Evolutionary conservation across 2,329 filamentous ascomycete genomes (phyloP).

Genomic region (Moelleriella libera): DNA sequence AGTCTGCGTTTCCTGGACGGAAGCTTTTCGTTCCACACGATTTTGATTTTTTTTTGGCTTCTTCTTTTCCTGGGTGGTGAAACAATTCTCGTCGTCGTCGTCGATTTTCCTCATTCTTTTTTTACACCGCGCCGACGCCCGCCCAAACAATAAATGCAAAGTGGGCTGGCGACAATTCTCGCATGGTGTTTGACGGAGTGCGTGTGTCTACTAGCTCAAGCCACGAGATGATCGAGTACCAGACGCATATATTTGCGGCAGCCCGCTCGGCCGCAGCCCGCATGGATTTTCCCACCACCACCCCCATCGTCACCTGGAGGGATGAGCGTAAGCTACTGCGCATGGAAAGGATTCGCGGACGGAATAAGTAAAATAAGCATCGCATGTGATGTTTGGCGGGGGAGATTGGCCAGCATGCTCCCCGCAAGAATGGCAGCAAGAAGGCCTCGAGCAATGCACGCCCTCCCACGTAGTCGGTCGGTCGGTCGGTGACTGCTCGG

Average conservation of each 20-base stretch:
- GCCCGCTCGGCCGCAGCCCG: not conserved
- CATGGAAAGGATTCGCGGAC: too few species aligned
- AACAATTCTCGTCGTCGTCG: not conserved
- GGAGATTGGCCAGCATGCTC: too few species aligned
- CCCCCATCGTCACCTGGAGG: not conserved
- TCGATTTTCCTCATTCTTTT: not conserved
- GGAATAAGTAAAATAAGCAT: not conserved
- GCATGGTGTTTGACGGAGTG: too few species aligned
- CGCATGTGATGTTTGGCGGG: not conserved
- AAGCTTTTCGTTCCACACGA: not conserved
- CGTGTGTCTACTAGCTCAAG: not conserved
- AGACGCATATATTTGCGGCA: not conserved
- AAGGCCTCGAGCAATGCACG: too few species aligned
- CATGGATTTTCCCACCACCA: not conserved
- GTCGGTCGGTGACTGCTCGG: too few species aligned
- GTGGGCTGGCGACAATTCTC: too few species aligned
- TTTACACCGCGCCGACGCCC: too few species aligned
- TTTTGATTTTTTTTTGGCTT: too few species aligned
- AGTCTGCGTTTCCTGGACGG: not conserved
- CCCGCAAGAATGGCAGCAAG: too few species aligned
- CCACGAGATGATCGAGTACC: not conserved
- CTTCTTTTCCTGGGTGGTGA: not conserved
- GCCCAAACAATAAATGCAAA: too few species aligned
- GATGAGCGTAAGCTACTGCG: not conserved
- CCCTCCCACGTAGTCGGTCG: too few species aligned